Base-by-base conservation (phyloP, 1,139 yeast genomes). In the Magnusiomyces tetraspermus region DNA sequence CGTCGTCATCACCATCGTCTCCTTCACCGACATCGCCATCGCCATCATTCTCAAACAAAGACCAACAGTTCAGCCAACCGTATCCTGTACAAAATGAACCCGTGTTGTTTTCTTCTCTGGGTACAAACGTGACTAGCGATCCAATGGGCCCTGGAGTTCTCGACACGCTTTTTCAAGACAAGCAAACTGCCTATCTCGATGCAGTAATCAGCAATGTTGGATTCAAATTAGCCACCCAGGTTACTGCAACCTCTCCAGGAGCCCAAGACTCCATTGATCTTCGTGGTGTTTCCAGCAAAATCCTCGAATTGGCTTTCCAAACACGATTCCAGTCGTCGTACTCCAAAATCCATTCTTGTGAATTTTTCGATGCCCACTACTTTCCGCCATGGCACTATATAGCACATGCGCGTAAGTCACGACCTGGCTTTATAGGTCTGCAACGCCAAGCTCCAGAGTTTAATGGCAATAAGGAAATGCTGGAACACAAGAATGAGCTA, bases 311-410 rank as follows among this genome's bases (percentile, higher is more conserved):
- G 22, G 41, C 60, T 31, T 66, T 59, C 54, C 26, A 52, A 2
- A 46, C 37, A 2, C 44, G 55, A 17, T 53, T 59, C 15, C 44
- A 54, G 5, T 47, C 22, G n/a, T 50, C 38, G 17, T n/a, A n/a
- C n/a, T 56, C 61, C 8, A 64, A 61, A 4, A 50, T 56, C 6
- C 55, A 57, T 44, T 46, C 42, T 41, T 58, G 59, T 28, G 54
- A 51, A 15, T 52, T 51, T 48, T 59, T 57, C 38, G 51, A 54
- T 3, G 62, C 58, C 2, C 54, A 48, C 31, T 80, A 67, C 59
- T 75, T 69, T 57, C 82, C 81, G 11, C 71, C 76, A 2, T 65
- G 70, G 48, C 80, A 77, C 57, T 69, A 71, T 36, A 46, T 77
- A 4, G 72, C 76, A 0, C 57, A 68, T 28, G 74, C 74, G 28